Evolutionary conservation across 164 flowering plant genomes (phyloP).

Genomic region (Vitis vinifera): ASM3070453v1 NC_081818.1:29878001-29878500

Average conservation of each 20-base stretch:
- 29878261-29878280: neutral
- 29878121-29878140: constrained; percentile 78
- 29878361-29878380: neutral
- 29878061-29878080: constrained; percentile 90
- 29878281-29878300: constrained; percentile 1
- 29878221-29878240: constrained; percentile 54
- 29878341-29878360: neutral
- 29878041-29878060: constrained; percentile 66
- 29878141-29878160: constrained; percentile 95
- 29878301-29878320: neutral
- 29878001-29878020: constrained; percentile 2
- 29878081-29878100: constrained; percentile 97
- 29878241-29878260: neutral
- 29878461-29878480: too few species aligned
- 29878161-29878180: constrained; percentile 87
- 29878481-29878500: too few species aligned
- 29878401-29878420: too few species aligned
- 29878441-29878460: too few species aligned
- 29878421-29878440: too few species aligned
- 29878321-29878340: neutral
- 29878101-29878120: constrained; percentile 87
- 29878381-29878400: too few species aligned
- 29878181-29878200: constrained; percentile 91
- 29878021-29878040: neutral
- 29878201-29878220: constrained; percentile 87